Evolutionary conservation across 345 rosid species (phyloP), one percentile per base, ranked within the genome.

Genomic region (Brassica cretica): DNA sequence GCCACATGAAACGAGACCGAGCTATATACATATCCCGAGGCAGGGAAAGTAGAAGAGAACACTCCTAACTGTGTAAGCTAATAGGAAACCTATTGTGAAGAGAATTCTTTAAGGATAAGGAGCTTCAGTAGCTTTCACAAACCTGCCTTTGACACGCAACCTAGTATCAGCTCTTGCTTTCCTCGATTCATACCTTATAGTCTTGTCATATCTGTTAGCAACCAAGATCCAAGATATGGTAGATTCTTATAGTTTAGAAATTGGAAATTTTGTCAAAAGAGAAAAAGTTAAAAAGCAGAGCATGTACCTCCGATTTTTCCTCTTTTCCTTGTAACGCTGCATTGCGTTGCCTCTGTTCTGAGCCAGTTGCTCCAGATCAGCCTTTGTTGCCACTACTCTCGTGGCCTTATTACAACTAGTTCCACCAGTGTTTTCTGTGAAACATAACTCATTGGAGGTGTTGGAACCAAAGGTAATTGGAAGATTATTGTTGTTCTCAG

Each of bases 111-210:
- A 56, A 30, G 67, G 84, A 49, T 77, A 90, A 64, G 84, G 68
- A 74, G 87, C 83, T 33, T 84, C 90, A 73, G 56, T 78, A 39
- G 96, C 89, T 88, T 93, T 95, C 84, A 92, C 99, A 78, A 95
- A 95, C 74, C 98, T 84, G 75, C 98, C 99, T 82, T 87, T 92
- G 25, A 92, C 96, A 59, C 99, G 89, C 82, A 84, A 87, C 86
- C 97, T 91, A 0, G 95, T 90, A 44, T 91, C 98, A 46, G 98
- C 98, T 83, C 98, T 88, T 27, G 93, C 93, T 85, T 92, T 94
- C 86, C 99, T 89, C 2, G 99, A 89, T 86, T 91, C 99, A 32
- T 94, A 94, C 11, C 97, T 91, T 16, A 94, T 91, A 78, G 89
- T 95, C 83, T 94, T 94, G 61, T 91, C 98, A 70, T 86, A 94